These are phyloP conservation scores for Teratosphaeriaceae sp. DNA, from an alignment of 2,329 filamentous ascomycete species.

Conservation along the genomic window DNA sequence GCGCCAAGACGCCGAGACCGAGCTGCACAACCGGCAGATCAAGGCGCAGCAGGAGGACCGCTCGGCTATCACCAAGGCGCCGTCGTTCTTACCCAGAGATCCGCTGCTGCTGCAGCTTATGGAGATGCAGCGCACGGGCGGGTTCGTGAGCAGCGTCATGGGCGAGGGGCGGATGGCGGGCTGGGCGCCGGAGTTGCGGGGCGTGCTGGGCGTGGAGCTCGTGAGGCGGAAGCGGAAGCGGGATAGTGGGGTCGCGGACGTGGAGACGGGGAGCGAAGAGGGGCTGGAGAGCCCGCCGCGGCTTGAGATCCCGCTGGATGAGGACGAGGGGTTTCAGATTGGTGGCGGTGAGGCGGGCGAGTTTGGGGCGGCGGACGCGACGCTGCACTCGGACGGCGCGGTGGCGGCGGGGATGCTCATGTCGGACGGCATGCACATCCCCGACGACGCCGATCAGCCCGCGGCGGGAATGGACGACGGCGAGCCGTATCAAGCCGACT, in stretches of 20 bases:
- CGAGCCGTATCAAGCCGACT: slow-evolving; percentile 23
- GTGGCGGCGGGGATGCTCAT: slow-evolving; percentile 13
- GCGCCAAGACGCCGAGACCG: slow-evolving; percentile 71
- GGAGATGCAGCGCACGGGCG: slow-evolving; percentile 85
- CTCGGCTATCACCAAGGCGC: slow-evolving; percentile 75
- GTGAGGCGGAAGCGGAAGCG: slow-evolving; percentile 87
- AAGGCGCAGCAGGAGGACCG: slow-evolving; percentile 81
- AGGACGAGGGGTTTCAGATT: slow-evolving; percentile 24
- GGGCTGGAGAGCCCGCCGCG: slow-evolving; percentile 18
- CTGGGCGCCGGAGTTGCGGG: slow-evolving; percentile 89
- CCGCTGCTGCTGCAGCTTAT: slow-evolving; percentile 80
- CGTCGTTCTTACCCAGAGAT: slow-evolving; percentile 79
- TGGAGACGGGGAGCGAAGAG: slow-evolving; percentile 49
- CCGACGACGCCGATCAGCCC: slow-evolving; percentile 20
- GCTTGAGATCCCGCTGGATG: slow-evolving; percentile 26
- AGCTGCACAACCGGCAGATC: slow-evolving; percentile 69
- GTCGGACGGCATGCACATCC: slow-evolving; percentile 18
- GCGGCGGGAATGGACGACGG: slow-evolving; percentile 14
- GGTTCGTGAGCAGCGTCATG: slow-evolving; percentile 82
- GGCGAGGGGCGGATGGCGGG: slow-evolving; percentile 64
- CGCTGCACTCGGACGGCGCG: slow-evolving; percentile 13
- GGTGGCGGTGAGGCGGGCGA: slow-evolving; percentile 27
- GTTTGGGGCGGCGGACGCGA: slow-evolving; percentile 16
- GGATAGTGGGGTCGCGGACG: slow-evolving; percentile 76
- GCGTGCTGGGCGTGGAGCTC: slow-evolving; percentile 82